Evolutionary conservation across 306 rosid genomes (phyloP), one percentile per base, ranked within the genome.

Genomic region (Dalbergia cultrata): DNA sequence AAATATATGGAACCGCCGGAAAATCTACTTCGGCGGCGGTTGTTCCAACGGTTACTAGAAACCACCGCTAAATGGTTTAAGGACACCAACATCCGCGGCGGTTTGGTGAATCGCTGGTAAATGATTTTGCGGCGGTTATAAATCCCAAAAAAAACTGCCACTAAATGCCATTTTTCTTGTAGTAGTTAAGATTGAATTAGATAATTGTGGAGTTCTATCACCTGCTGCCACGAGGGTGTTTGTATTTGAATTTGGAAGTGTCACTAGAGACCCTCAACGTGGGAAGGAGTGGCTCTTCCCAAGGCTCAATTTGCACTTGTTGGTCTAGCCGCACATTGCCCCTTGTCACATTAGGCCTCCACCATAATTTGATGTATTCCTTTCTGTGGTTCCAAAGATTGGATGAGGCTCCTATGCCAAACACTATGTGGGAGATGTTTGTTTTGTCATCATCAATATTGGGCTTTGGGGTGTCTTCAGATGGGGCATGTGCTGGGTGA

Each of bases 351-450:
- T 80, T 75, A 3, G 88, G 85, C 67, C 60, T 84, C 92, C 97
- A 93, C 96, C 94, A 93, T 13, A 83, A 78, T 66, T 89, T 91
- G 13, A 93, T 81, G 87, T 86, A 88, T 43, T 85, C 81, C 62
- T 93, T 93, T 14, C 97, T 81, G 9, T 84, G 85, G 4, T 16
- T 70, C 92, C 92, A 93, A 7, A 89, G 85, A 12, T 76, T 87
- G 10, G 94, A 74, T 1, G 92, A 88, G 12, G 94, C 90, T 39
- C 76, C 95, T 49, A 89, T 87, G 76, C 96, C 92, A 53, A 93
- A 93, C 6, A 89, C 94, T 57, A 93, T 69, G 85, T 93, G 94
- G 56, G 90, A 85, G 45, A 92, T 71, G 64, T 82, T 83, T 19
- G 95, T 92, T 82, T 86, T 61, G 19, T n/a, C 19, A 53, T n/a